A percentile compares a stretch with the other conserved stretches of the same genome.
Conservation (phyloP, 768 basidiomycete species). For the Pleurotus platypus region DNA sequence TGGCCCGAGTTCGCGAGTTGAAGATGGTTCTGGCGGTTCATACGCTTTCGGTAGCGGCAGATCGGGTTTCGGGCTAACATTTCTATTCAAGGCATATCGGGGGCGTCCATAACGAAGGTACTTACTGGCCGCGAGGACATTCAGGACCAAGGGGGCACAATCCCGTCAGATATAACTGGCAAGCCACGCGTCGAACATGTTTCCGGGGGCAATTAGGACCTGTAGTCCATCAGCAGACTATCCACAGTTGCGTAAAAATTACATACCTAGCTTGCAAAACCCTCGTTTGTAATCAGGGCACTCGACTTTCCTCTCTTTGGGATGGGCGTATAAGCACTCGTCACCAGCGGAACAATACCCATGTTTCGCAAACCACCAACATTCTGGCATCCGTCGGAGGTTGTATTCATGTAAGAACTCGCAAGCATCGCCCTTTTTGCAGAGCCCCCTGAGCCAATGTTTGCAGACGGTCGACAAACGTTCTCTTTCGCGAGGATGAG, state of each 20-base stretch:
- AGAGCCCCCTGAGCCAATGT: slow-evolving; percentile 96
- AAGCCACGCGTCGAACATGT: slow-evolving; percentile 88
- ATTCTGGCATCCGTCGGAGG: slow-evolving; percentile 95
- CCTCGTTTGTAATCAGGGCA: slow-evolving; percentile 96
- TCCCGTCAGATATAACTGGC: slow-evolving; percentile 87
- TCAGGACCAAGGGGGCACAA: slow-evolving; percentile 90
- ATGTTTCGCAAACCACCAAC: slow-evolving; percentile 98
- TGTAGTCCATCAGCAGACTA: slow-evolving; percentile 22
- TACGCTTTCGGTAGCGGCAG: slow-evolving; percentile 71
- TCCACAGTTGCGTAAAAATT: background rate
- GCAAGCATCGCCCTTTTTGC: slow-evolving; percentile 97
- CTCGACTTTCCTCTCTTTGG: slow-evolving; percentile 85
- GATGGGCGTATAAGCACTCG: slow-evolving; percentile 95
- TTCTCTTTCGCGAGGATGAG: slow-evolving; percentile 80
- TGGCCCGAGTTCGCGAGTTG: slow-evolving; percentile 78
- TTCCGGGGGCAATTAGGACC: slow-evolving; percentile 89
- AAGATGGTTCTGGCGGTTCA: slow-evolving; percentile 71
- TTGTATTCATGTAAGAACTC: slow-evolving; percentile 99
- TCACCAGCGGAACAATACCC: slow-evolving; percentile 97
- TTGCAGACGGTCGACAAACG: slow-evolving; percentile 93
- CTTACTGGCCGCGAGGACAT: slow-evolving; percentile 87
- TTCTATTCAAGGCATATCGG: no score
- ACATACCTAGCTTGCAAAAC: slow-evolving; percentile 88
- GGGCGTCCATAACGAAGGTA: background rate
- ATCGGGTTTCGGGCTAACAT: slow-evolving; percentile 68